Evolutionary conservation across 2,329 filamentous ascomycete genomes (phyloP).

Genomic region (Orbilia oligospora): DNA sequence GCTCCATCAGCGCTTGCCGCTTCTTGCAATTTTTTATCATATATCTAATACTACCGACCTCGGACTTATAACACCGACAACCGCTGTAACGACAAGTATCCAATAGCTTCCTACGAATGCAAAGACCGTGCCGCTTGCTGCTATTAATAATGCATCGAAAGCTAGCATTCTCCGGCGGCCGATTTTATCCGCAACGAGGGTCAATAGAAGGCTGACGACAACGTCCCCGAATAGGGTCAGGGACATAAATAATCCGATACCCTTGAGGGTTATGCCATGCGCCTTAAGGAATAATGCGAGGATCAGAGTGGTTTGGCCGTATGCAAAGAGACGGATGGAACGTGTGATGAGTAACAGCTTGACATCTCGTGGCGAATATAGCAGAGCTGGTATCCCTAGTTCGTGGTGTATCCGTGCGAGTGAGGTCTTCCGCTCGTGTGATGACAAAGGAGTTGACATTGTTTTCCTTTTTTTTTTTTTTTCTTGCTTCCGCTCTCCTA

Average conservation of each 20-base stretch:
- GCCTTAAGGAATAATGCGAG: constrained; percentile 73
- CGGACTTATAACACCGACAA: constrained; percentile 76
- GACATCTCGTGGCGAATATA: constrained; percentile 69
- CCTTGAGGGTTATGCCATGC: constrained; percentile 70
- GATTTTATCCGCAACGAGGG: constrained; percentile 73
- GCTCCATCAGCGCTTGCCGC: constrained; percentile 32
- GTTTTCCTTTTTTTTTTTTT: not conserved
- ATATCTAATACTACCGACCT: constrained; percentile 65
- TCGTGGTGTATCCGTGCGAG: constrained; percentile 36
- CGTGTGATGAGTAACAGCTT: constrained; percentile 74
- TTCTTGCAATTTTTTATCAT: constrained; percentile 11
- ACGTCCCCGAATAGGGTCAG: constrained; percentile 75
- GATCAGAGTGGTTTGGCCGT: constrained; percentile 74
- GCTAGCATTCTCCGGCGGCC: constrained; percentile 73
- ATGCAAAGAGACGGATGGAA: constrained; percentile 76
- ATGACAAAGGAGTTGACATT: constrained; percentile 10
- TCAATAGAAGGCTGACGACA: constrained; percentile 73
- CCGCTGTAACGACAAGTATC: constrained; percentile 73
- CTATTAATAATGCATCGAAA: constrained; percentile 73
- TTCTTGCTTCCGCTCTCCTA: not conserved
- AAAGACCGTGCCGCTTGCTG: constrained; percentile 73
- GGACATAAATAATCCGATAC: constrained; percentile 77
- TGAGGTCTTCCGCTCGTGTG: constrained; percentile 30
- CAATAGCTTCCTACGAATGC: constrained; percentile 72
- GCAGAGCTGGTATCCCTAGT: constrained; percentile 67